Base-by-base conservation (phyloP, 2,329 filamentous ascomycete genomes). In the Huntiella omanensis region DNA sequence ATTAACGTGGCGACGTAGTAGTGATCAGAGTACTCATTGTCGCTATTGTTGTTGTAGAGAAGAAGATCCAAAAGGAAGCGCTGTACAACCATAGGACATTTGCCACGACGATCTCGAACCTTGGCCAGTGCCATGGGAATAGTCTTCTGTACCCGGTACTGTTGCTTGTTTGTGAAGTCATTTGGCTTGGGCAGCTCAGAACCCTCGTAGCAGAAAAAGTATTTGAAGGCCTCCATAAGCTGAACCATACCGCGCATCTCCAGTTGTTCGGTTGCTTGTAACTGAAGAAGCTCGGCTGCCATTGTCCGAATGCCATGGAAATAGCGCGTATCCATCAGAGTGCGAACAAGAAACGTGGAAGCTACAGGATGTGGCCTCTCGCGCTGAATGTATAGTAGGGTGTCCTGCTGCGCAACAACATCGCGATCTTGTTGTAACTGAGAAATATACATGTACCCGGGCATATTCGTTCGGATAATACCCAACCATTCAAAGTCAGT, bases 401-500 rank as follows among this genome's bases (percentile, higher is more conserved):
- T 75, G 54, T 80, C 75, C 55, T 78, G 73, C 53, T 80, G 76
- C n/a, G 92, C 92, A 52, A 94, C 84, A 49, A 98, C 84, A 59
- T 98, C 92, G 55, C 88, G 74, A 61, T 98, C 91, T 61, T 98
- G 91, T 59, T 98, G 91, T 51, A 98, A 68, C 60, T 98, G 91
- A 16, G 91, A 95, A 49, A 94, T 77, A 59, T 91, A 95, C 92
- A 98, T 98, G 67, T 96, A 96, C 4, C 84, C 76, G 40, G 85
- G 85, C 71, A 95, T 85, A 52, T 79, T 80, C 8, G 71, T 68
- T 50, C 80, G 78, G 61, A 93, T 83, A 53, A 80, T 80, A 61
- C 83, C 91, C 49, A 95, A 79, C 91, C 91, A 98, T 60, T 98
- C 91, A 54, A 96, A 96, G 61, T 98, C 92, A 12, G 88, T 87